Conservation (phyloP, 1,284 basidiomycete genomes). For the Pseudozyma flocculosa region DNA sequence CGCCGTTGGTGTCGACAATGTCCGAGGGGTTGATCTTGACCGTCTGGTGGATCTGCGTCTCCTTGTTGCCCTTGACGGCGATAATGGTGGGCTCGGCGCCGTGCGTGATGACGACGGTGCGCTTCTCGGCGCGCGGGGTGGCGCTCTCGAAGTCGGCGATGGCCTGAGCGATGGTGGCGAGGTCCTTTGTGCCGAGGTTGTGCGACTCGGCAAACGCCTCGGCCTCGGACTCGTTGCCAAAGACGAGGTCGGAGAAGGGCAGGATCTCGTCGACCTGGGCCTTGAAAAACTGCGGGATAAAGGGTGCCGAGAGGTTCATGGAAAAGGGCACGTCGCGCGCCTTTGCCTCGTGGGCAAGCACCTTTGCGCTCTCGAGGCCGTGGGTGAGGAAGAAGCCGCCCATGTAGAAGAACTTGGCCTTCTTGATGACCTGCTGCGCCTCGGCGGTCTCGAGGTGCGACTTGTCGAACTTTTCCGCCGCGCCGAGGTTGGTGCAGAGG, state of each 20-base stretch:
- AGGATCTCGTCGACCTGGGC: constrained; percentile 58
- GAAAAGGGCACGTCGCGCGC: constrained; percentile 67
- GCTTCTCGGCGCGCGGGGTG: constrained; percentile 62
- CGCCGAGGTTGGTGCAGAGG: constrained; percentile 83
- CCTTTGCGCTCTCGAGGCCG: constrained; percentile 73
- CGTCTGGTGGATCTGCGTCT: constrained; percentile 62
- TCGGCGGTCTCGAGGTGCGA: constrained; percentile 76
- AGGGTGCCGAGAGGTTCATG: constrained; percentile 94
- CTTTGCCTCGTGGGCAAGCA: constrained; percentile 79
- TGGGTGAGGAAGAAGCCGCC: constrained; percentile 98
- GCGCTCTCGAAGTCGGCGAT: constrained; percentile 47
- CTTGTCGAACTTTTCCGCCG: constrained; percentile 83
- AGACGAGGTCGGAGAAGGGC: constrained; percentile 52
- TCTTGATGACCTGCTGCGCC: constrained; percentile 75
- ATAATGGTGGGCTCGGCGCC: constrained; percentile 80
- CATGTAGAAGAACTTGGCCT: constrained; percentile 86
- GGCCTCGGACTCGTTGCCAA: constrained; percentile 90
- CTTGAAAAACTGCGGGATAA: constrained; percentile 94
- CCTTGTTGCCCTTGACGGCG: constrained; percentile 66
- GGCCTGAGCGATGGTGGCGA: constrained; percentile 50
- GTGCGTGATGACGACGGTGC: constrained; percentile 88
- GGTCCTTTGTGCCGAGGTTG: constrained; percentile 46
- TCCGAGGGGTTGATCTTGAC: constrained; percentile 59
- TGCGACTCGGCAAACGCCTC: constrained; percentile 75
- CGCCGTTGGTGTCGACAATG: constrained; percentile 95